These are phyloP conservation scores for Metschnikowia cerradonensis DNA, from an alignment of 805 yeast species.

Conservation along the genomic window DNA sequence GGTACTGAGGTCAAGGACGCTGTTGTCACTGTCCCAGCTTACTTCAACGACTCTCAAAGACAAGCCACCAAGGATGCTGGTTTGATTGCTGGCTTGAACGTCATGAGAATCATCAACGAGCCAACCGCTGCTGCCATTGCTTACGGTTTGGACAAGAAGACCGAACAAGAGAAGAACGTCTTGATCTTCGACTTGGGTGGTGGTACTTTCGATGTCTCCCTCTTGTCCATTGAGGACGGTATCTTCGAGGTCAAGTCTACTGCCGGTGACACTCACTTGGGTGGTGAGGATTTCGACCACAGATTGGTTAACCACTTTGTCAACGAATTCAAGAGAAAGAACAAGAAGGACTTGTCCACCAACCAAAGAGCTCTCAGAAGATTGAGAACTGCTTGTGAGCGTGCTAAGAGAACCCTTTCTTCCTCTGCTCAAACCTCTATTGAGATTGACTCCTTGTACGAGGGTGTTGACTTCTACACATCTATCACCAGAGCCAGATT, in stretches of 20 bases:
- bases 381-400: conserved; percentile 47
- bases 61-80: conserved; percentile 95
- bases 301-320: conserved; percentile 84
- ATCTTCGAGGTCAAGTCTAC: conserved; percentile 51
- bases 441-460: conserved; percentile 47
- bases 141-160: conserved; percentile 44
- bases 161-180: conserved; percentile 58
- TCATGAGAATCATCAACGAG: conserved; percentile 85
- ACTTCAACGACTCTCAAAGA: conserved; percentile 90
- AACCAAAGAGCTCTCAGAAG: conserved; percentile 82
- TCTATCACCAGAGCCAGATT: conserved; percentile 46
- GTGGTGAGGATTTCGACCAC: conserved; percentile 96
- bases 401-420: conserved; percentile 47
- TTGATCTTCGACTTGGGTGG: conserved; percentile 49
- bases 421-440: conserved; percentile 37
- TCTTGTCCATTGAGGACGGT: conserved; percentile 46
- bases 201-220: conserved; percentile 48
- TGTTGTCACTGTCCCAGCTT: conserved; percentile 90
- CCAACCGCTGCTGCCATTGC: conserved; percentile 47
- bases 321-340: conserved; percentile 93
- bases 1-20: conserved; percentile 78
- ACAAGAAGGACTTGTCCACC: conserved; percentile 73
- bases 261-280: conserved; percentile 95
- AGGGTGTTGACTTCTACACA: conserved; percentile 46
- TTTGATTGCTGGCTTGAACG: conserved; percentile 84